Base-by-base conservation (phyloP, 164 flowering plant genomes). In the Tetrastigma voinierianum region DNA sequence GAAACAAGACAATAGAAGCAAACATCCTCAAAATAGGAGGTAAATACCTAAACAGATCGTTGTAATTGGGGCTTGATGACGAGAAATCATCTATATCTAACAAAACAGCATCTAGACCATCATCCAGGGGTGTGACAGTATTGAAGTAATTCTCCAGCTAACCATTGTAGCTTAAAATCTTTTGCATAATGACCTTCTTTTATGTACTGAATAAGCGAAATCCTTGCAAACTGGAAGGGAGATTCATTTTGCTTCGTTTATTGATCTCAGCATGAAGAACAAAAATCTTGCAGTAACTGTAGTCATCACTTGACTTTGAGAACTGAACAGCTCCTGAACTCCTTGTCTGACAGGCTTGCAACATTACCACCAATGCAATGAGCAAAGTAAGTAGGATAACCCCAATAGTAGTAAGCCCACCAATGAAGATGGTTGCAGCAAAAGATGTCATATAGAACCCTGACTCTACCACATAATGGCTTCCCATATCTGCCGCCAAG, bases 341-440 rank as follows among this genome's bases (percentile, higher is more conserved):
- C 60, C 67, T 74, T 64, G 51, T 81, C 69, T 82, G 71, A 72
- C 94, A 89, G 54, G 86, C 76, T 65, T 78, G 85, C 60, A 89
- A 63, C 94, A 89, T 89, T 45, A 80, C 74, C 1, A 81, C 45
- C 61, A 89, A 77, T 23, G 88, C 61, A 45, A 81, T 62, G 64
- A 89, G 64, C 75, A 89, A 61, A 16, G 90, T 75, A 25, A 80
- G 17, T 19, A 86, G 60, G 21, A 84, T 66, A 57, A 85, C 65
- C 57, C 86, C 91, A 72, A 83, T 51, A 44, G 84, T 76, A 52
- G 68, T 72, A 13, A 86, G 87, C 19, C 83, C 72, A 32, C 74
- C 87, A 57, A 86, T 56, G 67, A 88, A 83, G 68, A 85, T 72
- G 4, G 87, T 77, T n/a, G 87, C 90, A 49, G 88, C 84, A 67